Conservation (phyloP, 2,329 filamentous ascomycete genomes). For the Raffaelea ambrosiae region DNA sequence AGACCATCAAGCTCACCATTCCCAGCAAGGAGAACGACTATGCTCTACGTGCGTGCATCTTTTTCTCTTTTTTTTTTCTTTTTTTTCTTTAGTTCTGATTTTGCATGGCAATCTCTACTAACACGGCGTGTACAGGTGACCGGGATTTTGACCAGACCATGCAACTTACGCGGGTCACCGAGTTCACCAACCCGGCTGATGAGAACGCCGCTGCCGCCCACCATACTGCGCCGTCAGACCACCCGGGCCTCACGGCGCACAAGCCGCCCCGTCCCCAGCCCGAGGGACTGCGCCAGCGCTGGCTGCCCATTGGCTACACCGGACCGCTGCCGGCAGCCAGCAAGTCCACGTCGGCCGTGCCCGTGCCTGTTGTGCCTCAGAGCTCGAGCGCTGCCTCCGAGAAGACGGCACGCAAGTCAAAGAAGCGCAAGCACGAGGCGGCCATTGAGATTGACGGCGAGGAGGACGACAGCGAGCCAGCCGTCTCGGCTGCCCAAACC, state of each 20-base stretch:
- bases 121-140: slow-evolving; percentile 25
- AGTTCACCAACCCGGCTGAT: slow-evolving; percentile 39
- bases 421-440: slow-evolving; percentile 31
- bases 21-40: slow-evolving; percentile 45
- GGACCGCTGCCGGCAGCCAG: not conserved
- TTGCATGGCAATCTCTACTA: slow-evolving; percentile 15
- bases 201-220: slow-evolving; percentile 10
- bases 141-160: slow-evolving; percentile 49
- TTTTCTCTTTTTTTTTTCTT: not conserved
- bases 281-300: slow-evolving; percentile 57
- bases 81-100: not conserved
- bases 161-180: slow-evolving; percentile 55
- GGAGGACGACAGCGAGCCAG: slow-evolving; percentile 7
- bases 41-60: slow-evolving; percentile 45
- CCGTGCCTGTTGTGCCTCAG: slow-evolving; percentile 10
- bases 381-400: slow-evolving; percentile 18
- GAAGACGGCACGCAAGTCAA: slow-evolving; percentile 13
- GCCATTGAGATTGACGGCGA: slow-evolving; percentile 15
- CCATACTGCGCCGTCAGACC: not conserved
- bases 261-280: slow-evolving; percentile 56
- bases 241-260: slow-evolving; percentile 15
- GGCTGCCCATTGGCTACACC: slow-evolving; percentile 51
- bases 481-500: not conserved
- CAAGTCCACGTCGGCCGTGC: slow-evolving; percentile 12
- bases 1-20: slow-evolving; percentile 51